Evolutionary conservation across 768 basidiomycete genomes (phyloP).

Genomic region (Dacryopinax primogenitus): DNA sequence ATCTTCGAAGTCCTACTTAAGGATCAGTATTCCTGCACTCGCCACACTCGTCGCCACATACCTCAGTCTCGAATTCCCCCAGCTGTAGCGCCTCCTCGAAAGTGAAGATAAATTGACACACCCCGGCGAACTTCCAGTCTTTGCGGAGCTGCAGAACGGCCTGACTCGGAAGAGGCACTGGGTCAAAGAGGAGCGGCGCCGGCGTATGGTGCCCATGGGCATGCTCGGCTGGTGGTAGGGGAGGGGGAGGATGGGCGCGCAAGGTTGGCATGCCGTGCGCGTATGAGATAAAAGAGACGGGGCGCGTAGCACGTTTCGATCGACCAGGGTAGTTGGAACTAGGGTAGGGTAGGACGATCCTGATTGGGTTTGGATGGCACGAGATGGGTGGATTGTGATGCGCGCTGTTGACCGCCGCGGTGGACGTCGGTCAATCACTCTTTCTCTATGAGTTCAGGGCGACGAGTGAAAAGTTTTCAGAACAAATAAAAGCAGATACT

Average conservation of each 20-base stretch:
- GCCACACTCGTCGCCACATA: constrained; percentile 15
- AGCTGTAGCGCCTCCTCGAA: constrained; percentile 63
- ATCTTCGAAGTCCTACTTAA: constrained; percentile 56
- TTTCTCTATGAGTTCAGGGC: too few relatives aligned
- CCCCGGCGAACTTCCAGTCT: constrained; percentile 88
- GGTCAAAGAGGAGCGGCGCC: neutral
- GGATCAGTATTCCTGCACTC: neutral
- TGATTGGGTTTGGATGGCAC: too few relatives aligned
- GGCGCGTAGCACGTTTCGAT: too few relatives aligned
- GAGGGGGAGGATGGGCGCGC: neutral
- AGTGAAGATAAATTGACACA: constrained; percentile 79
- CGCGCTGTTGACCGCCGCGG: too few relatives aligned
- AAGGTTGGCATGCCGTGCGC: constrained; percentile 4
- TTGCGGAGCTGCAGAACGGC: constrained; percentile 40
- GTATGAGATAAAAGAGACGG: neutral
- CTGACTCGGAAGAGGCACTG: constrained; percentile 19
- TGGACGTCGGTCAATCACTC: too few relatives aligned
- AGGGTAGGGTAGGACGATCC: too few relatives aligned
- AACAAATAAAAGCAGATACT: too few relatives aligned
- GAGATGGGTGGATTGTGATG: too few relatives aligned
- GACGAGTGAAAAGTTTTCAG: too few relatives aligned
- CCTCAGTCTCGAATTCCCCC: constrained; percentile 46
- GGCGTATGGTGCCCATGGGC: too few relatives aligned
- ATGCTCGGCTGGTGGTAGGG: constrained; percentile 16
- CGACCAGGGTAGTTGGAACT: too few relatives aligned